Base-by-base conservation (phyloP, 306 rosid genomes). In the Sicyos edulis region DNA sequence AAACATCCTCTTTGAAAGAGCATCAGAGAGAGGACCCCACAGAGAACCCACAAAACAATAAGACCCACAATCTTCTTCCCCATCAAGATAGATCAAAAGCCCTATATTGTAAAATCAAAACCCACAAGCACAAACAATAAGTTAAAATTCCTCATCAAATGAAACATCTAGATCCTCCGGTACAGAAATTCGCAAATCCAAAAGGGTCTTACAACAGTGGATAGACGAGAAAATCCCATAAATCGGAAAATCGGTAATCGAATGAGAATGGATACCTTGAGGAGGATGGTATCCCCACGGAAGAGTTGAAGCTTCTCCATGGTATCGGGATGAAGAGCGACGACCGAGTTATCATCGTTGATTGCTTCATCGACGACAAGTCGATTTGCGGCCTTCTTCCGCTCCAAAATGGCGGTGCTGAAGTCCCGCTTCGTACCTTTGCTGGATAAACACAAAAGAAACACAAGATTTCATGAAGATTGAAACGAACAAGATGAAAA, bases 231-330 rank as follows among this genome's bases (percentile, higher is more conserved):
- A 68, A 8, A 22, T 68, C 37, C 42, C 55, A 26, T 49, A 13
- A 68, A 68, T 68, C 44, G 49, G 55, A 67, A 21, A 53, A 71
- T 7, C 17, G 63, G 4, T 54, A 11, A 17, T 29, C 12, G 5
- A 24, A 50, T 15, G n/a, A 66, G 15, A 15, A 47, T 24, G 19
- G 24, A 11, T 17, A 92, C 98, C 96, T 93, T 93, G 42, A 93
- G 85, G 75, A 93, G 75, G 75, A 93, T 88, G 10, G 98, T 90
- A 53, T 93, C 98, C 0, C 98, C 98, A 7, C 96, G 88, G 59
- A 93, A 93, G 47, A 93, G 89, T 71, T 90, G 93, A 26, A 93
- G 93, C 82, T 88, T 90, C 77, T 93, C 98, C 97, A 93, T 86
- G 71, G 96, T 90, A 0, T 84, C 95, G 0, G 98, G 93, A 50